Evolutionary conservation across 2,329 filamentous ascomycete genomes (phyloP).

Genomic region (Bisporella sp.): DNA sequence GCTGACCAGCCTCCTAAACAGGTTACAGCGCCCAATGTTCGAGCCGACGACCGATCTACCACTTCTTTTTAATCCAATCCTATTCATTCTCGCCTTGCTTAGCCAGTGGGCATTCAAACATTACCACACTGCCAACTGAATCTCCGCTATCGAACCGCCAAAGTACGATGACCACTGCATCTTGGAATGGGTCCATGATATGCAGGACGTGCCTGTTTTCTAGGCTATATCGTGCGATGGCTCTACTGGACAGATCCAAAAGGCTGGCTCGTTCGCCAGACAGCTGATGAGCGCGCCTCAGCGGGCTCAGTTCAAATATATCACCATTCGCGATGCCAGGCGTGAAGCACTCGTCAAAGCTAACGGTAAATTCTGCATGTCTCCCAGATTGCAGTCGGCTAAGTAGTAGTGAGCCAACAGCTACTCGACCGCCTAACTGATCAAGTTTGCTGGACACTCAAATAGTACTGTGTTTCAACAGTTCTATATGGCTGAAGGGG

Average conservation of each 20-base stretch:
- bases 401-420: too few relatives aligned
- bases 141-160: neutral
- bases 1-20: too few relatives aligned
- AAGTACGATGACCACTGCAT: neutral
- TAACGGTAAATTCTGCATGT: too few relatives aligned
- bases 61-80: neutral
- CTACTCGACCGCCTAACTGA: too few relatives aligned
- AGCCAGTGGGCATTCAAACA: neutral
- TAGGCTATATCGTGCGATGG: constrained; percentile 2
- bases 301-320: neutral
- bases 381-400: too few relatives aligned
- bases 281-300: constrained; percentile 1
- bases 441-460: too few relatives aligned
- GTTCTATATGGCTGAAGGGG: too few relatives aligned
- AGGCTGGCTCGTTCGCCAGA: constrained; percentile 1
- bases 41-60: too few relatives aligned
- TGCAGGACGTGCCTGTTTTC: constrained; percentile 8
- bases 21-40: too few relatives aligned
- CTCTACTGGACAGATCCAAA: constrained; percentile 7
- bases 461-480: too few relatives aligned
- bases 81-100: neutral
- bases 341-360: too few relatives aligned
- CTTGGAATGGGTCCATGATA: neutral
- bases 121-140: neutral
- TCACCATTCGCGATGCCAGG: neutral